Base-by-base conservation (phyloP, 768 basidiomycete genomes). In the Lactifluus volemus region DNA sequence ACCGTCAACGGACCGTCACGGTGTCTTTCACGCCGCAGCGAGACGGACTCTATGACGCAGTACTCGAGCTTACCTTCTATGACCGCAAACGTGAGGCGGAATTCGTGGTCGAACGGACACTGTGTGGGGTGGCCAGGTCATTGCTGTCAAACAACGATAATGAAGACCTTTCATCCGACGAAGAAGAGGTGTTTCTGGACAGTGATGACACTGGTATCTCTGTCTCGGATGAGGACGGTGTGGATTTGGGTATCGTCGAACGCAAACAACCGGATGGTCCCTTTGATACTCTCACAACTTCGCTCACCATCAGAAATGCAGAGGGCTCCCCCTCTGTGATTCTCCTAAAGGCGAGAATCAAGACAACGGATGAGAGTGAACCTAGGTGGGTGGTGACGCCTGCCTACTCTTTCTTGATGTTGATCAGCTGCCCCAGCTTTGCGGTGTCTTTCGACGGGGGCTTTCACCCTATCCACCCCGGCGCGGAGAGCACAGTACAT, bases 181-280 rank as follows among this genome's bases (percentile, higher is more conserved):
- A 54, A 44, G 61, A 54, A 21, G 61, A 49, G n/a, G 2, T 25
- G 1, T 14, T 53, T 17, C 53, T 15, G 47, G 83, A 85, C 62
- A 83, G 81, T 54, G 72, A 84, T 49, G 81, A 79, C 0, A 69
- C 84, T 10, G 65, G 68, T 0, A 69, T 86, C 4, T 69, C 73
- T 4, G 65, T 67, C 55, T 55, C 49, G 9, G 44, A 36, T 4
- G 65, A 67, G n/a, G 78, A 77, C 1, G 69, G 72, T 5, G 68
- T 81, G 12, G 77, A 86, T 65, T 80, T 85, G 51, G 82, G 76
- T 2, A 71, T 84, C 38, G 67, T 85, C 5, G 77, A 80, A n/a
- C 67, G 71, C 4, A 59, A 59, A 0, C 69, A 67, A 17, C 75
- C 74, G 1, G 47, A 58, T 8, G 50, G 34, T 17, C 69, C 68